phyloP scores from a whole-genome alignment of 257 asterid genomes.

The Penstemon barbatus region DNA sequence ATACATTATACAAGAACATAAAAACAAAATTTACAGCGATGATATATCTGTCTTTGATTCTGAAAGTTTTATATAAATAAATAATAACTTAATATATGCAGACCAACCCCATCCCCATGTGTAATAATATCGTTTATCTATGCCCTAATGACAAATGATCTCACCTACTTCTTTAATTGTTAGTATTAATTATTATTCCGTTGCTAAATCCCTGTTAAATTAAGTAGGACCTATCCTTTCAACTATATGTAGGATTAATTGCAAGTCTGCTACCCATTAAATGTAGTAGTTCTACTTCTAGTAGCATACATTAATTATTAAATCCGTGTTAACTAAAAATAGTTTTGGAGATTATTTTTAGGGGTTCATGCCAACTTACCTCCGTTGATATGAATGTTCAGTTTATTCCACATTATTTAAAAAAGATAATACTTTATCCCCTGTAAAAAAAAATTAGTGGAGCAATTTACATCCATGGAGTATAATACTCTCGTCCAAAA shows the following conservation, averaged over 20 bases:
- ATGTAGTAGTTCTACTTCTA: too few relatives aligned
- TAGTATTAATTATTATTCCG: slow-evolving; percentile 3
- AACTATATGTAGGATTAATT: not conserved
- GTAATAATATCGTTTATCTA: not conserved
- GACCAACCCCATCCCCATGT: not conserved
- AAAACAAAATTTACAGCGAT: slow-evolving; percentile 32
- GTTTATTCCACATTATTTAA: too few relatives aligned
- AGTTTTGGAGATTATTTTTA: too few relatives aligned
- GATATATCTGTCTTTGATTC: not conserved
- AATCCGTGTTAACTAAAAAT: too few relatives aligned
- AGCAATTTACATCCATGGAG: too few relatives aligned
- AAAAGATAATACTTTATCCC: too few relatives aligned
- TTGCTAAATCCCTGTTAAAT: not conserved
- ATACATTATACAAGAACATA: slow-evolving; percentile 21
- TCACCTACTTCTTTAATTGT: not conserved
- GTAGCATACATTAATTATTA: too few relatives aligned
- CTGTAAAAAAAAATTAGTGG: too few relatives aligned
- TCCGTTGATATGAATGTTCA: too few relatives aligned
- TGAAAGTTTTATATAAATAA: too few relatives aligned
- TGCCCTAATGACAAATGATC: not conserved
- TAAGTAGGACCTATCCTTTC: not conserved
- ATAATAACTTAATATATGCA: not conserved
- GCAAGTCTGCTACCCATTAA: not conserved
- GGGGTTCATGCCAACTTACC: too few relatives aligned
- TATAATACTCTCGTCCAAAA: too few relatives aligned